Evolutionary conservation across 139 green algal species (phyloP), one percentile per base, ranked within the genome.

Genomic region (Nannochloris sp.): DNA sequence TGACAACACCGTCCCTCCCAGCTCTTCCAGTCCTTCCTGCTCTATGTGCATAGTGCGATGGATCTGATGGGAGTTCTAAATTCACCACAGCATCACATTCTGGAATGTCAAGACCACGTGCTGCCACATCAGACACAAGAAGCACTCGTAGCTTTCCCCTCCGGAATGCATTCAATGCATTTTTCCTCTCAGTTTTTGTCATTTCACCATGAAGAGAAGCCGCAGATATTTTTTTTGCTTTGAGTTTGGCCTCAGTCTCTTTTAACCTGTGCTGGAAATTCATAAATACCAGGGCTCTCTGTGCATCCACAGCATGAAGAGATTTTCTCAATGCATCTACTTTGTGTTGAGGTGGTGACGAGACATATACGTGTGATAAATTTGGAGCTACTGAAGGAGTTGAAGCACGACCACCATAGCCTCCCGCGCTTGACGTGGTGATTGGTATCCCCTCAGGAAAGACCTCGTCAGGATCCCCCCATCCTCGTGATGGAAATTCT

Each of bases 281-380:
- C 86, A 97, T 94, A 74, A 98, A 98, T 19, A 96, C 80, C 7
- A 98, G 76, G 1, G 66, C 82, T 9, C 79, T 78, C 57, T 87
- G 53, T 4, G 74, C 64, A 31, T 70, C 76, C 44, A 92, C 69
- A 7, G 91, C 93, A 53, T 97, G 79, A 36, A 98, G 85, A 60
- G 31, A 62, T 16, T 73, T 61, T 21, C 92, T 78, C 64, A 96
- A 55, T 4, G 67, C 63, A 79, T 98, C 92, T 8, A 91, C 83
- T 56, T 84, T 73, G 61, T 87, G 86, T n/a, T 73, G 67, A 23
- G 61, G 69, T 2, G 74, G 54, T 0, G 61, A 63, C 25, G 78
- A 55, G 14, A 91, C 16, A 60, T 71, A 88, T 16, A 71, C 44
- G 64, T 94, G 87, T 34, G 62, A 7, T 29, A 94, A 68, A 43